Evolutionary conservation across 2,329 filamentous ascomycete species (phyloP), one percentile per base, ranked within the genome.

Genomic region (Amphichorda felina): DNA sequence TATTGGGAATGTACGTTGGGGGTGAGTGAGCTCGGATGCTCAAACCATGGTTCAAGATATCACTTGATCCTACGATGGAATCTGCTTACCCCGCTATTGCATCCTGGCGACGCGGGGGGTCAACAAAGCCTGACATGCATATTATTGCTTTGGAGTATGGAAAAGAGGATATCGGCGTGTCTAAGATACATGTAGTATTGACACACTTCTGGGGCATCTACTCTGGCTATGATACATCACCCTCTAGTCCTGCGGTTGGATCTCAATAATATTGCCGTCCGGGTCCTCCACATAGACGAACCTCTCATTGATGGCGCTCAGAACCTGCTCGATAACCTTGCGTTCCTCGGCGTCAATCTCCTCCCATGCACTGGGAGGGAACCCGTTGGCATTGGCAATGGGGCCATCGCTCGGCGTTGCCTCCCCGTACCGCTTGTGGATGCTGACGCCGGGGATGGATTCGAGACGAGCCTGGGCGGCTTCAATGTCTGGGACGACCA

Each of bases 401-500:
- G 28, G 13, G 13, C 42, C 38, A 3, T 35, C 28, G 5, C 28
- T 22, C 4, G 38, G 29, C 4, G 43, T 30, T 4, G 37, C 26
- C 14, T 48, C 47, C 5, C 49, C 48, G 10, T 39, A 40, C 5
- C 42, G 30, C 43, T 57, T 57, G n/a, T 53, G 29, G n/a, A 54
- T 43, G 5, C 41, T 40, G 9, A 50, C 44, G 13, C 38, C 38
- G 13, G 36, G 33, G 4, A 33, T 16, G 0, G 31, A 29, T 6
- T 53, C 48, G n/a, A 55, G 43, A 4, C 50, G 44, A 1, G 30
- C 29, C 43, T 57, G 49, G 1, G 50, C 45, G 6, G 45, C 47
- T 14, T 40, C 29, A 4, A 56, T 40, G 37, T 57, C 51, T 2
- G 50, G 53, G 8, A 59, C 57, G 10, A 60, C 45, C 14, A 60